phyloP scores from a whole-genome alignment of 495 filamentous ascomycete species.

The Daldinia decipiens region DNA sequence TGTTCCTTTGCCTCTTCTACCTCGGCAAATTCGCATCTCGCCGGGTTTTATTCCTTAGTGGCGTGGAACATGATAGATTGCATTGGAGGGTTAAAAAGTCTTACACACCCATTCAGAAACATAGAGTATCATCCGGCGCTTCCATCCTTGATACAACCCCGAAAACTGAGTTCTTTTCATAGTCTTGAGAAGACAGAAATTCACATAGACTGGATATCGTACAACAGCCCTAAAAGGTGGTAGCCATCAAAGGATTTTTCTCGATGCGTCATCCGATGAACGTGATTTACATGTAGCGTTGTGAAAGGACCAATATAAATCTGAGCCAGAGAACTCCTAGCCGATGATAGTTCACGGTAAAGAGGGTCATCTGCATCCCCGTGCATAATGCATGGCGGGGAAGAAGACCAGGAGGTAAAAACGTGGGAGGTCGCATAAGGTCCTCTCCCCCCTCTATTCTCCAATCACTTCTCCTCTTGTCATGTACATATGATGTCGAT shows the following conservation, averaged over 20 bases:
- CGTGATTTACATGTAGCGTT: slow-evolving; percentile 12
- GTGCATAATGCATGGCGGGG: slow-evolving; percentile 48
- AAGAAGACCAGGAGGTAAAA: slow-evolving; percentile 47
- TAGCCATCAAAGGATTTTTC: neutral
- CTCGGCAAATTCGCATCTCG: slow-evolving; percentile 24
- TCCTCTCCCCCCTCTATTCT: slow-evolving; percentile 21
- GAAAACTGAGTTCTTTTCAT: slow-evolving; percentile 1
- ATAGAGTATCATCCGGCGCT: slow-evolving; percentile 45
- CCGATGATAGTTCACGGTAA: slow-evolving; percentile 42
- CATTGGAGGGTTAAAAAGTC: slow-evolving; percentile 36
- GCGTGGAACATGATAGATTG: slow-evolving; percentile 26
- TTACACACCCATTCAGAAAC: slow-evolving; percentile 34
- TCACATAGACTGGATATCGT: neutral
- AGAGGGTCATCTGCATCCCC: slow-evolving; percentile 49
- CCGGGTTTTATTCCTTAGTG: slow-evolving; percentile 19
- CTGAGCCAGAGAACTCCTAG: slow-evolving; percentile 32
- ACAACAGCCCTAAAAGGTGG: slow-evolving; percentile 3
- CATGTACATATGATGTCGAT: slow-evolving; percentile 39
- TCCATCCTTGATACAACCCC: slow-evolving; percentile 38
- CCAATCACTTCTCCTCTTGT: slow-evolving; percentile 28
- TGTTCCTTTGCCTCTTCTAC: slow-evolving; percentile 9
- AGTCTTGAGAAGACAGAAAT: slow-evolving; percentile 23
- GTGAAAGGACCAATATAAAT: slow-evolving; percentile 27
- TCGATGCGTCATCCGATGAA: slow-evolving; percentile 29
- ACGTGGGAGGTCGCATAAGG: slow-evolving; percentile 49